Base-by-base conservation (phyloP, 2,329 filamentous ascomycete genomes). In the Fusarium succisae region DNA sequence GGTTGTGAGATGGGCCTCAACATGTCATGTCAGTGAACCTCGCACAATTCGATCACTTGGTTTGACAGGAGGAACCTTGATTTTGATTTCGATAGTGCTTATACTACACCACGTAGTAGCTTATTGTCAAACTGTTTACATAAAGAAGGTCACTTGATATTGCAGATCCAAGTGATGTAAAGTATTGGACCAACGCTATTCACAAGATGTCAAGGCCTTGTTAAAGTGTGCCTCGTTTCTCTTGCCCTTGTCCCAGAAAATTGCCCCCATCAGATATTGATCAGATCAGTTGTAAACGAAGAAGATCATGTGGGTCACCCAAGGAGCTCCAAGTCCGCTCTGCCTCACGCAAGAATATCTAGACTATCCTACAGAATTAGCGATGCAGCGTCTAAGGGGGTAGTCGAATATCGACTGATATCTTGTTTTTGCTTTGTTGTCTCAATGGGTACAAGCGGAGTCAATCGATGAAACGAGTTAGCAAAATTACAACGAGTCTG, bases 251-350 rank as follows among this genome's bases (percentile, higher is more conserved):
- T 60, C 45, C 28, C 28, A 64, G n/a, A 47, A 35, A 56, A 48
- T 58, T 48, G 35, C 20, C 47, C 50, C 44, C 28, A 43, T 35
- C 51, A 60, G 66, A 59, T 43, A 61, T 57, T 44, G 67, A 69
- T 59, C 60, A 63, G 32, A 63, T 61, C 65, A 61, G 65, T 67
- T 61, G 44, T 38, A 15, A 30, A 45, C 20, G 39, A 47, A 45
- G 47, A 39, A 37, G 39, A 62, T 37, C 43, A 59, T 66, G 63
- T 58, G 59, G 62, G 54, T 66, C 65, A 28, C 32, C 39, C 32
- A 56, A 70, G 63, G 61, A 70, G 51, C 50, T 66, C 45, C 65
- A 68, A 72, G 64, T 66, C 70, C 66, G 56, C 51, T 65, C 54
- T 51, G 41, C 35, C 45, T 58, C 53, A 38, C 39, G 50, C 55